A percentile compares a stretch with the other conserved stretches of the same genome.
Conservation (phyloP, 768 basidiomycete species). For the Lactarius pseudohatsudake region DNA sequence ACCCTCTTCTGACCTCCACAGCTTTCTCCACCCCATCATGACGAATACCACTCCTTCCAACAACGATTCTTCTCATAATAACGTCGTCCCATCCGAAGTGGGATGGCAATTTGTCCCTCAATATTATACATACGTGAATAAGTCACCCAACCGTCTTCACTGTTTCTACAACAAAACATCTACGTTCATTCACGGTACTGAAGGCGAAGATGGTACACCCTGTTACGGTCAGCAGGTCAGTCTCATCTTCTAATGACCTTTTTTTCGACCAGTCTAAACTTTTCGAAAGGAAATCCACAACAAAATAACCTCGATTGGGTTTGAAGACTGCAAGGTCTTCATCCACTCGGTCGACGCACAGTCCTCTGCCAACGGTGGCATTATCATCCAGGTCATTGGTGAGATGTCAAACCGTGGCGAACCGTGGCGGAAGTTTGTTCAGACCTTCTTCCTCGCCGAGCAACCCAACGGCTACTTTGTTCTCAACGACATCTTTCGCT, state of each 20-base stretch:
- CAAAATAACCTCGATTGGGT: conserved; percentile 91
- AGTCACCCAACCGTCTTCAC: conserved; percentile 93
- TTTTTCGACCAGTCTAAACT: conserved; percentile 19
- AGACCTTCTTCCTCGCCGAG: conserved; percentile 99
- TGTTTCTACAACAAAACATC: conserved; percentile 99
- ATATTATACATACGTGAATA: conserved; percentile 99
- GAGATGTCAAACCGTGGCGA: conserved; percentile 95
- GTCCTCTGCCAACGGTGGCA: conserved; percentile 90
- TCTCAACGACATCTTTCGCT: conserved; percentile 99
- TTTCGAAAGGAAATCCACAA: conserved; percentile 85
- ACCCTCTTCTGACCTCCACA: conserved; percentile 14
- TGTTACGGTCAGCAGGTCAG: conserved; percentile 92
- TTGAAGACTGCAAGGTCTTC: conserved; percentile 97
- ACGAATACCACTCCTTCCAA: conserved; percentile 43
- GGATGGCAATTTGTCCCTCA: conserved; percentile 99
- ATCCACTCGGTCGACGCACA: conserved; percentile 99
- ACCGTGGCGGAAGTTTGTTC: conserved; percentile 97
- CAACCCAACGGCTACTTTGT: conserved; percentile 99
- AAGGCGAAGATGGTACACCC: conserved; percentile 89
- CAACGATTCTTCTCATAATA: conserved; percentile 46
- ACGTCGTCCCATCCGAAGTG: conserved; percentile 88
- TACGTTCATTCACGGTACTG: conserved; percentile 95
- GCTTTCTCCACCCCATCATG: conserved; percentile 34
- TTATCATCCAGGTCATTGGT: conserved; percentile 99
- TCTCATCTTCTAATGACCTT: conserved; percentile 21